These are phyloP conservation scores for Phytophthora quininea DNA, from an alignment of 352 stramenopile species.

Conservation along the genomic window DNA sequence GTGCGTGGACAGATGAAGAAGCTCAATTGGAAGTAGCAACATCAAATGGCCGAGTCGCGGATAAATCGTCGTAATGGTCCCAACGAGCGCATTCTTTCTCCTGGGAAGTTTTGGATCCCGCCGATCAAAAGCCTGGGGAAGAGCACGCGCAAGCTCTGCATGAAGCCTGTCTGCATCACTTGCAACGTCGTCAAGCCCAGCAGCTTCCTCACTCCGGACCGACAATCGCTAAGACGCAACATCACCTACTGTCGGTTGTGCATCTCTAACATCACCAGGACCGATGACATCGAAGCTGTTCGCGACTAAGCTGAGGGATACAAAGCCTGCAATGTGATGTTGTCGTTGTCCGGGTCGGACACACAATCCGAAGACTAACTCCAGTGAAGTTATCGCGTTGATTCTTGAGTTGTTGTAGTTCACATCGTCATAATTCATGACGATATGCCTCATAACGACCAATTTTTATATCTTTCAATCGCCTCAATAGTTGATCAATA, in stretches of 20 bases:
- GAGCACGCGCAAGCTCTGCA: slow-evolving; percentile 26
- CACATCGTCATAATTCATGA: too few relatives aligned
- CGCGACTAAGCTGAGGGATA: slow-evolving; percentile 29
- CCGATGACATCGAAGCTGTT: slow-evolving; percentile 29
- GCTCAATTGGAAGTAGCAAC: slow-evolving; percentile 33
- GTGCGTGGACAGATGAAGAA: slow-evolving; percentile 51
- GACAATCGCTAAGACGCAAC: slow-evolving; percentile 39
- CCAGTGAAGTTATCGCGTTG: too few relatives aligned
- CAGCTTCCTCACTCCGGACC: slow-evolving; percentile 42
- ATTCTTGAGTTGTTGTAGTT: too few relatives aligned
- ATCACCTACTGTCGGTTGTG: slow-evolving; percentile 48
- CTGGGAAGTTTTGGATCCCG: too few relatives aligned
- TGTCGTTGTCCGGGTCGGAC: slow-evolving; percentile 30
- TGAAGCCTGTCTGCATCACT: slow-evolving; percentile 18
- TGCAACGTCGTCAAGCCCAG: slow-evolving; percentile 38
- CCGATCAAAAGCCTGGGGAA: slow-evolving; percentile 19
- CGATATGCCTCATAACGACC: too few relatives aligned
- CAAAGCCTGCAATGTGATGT: slow-evolving; percentile 31
- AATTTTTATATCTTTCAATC: too few relatives aligned
- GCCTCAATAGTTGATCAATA: too few relatives aligned
- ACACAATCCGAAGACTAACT: not conserved
- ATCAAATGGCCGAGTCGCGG: not conserved
- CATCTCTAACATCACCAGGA: slow-evolving; percentile 46
- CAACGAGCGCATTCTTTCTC: too few relatives aligned
- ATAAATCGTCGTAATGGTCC: too few relatives aligned